Evolutionary conservation across 805 yeast genomes (phyloP), one percentile per base, ranked within the genome.

Genomic region (Candida stauntonica): DNA sequence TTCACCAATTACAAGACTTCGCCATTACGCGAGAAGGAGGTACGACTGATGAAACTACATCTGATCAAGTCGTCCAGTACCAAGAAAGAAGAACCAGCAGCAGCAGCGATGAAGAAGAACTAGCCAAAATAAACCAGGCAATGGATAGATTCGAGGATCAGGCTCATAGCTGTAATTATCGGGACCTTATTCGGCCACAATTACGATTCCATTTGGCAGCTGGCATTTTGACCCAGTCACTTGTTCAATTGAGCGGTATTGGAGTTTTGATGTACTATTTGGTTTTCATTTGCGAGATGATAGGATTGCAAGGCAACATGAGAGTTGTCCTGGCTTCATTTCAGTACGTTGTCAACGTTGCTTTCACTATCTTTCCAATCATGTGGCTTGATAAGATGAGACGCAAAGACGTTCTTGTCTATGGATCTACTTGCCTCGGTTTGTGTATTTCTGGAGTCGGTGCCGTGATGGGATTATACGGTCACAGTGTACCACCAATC

Each of bases 241-340:
- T 71, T 5, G 61, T 66, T n/a, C 78, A 73, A 43, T 45, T 67
- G n/a, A 64, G 71, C 36, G 71, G 74, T 5, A 66, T 69, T 9
- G 62, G 63, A 29, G 60, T 66, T 1, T 48, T 73, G 33, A 62
- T 69, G 65, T 68, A 64, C 48, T 71, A 70, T 38, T 60, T 71
- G 36, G 60, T 62, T 1, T 67, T 61, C 46, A 61, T 75, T 12
- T 74, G 79, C 54, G 71, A 66, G 23, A 64, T 67, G 61, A 61
- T 73, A 46, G 78, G 76, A 0, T 41, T 73, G 24, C 50, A 57
- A 9, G 70, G 65, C 0, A 53, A 62, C 3, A 36, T 44, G 5
- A 63, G 60, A 38, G 41, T 61, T 6, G 33, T 60, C 4, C 48
- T 67, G 3, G 67, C 68, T 1, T 62, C 71, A 0, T 46, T 64